These are phyloP conservation scores for Porosira glacialis DNA, from an alignment of 352 stramenopile genomes.

Conservation along the genomic window DNA sequence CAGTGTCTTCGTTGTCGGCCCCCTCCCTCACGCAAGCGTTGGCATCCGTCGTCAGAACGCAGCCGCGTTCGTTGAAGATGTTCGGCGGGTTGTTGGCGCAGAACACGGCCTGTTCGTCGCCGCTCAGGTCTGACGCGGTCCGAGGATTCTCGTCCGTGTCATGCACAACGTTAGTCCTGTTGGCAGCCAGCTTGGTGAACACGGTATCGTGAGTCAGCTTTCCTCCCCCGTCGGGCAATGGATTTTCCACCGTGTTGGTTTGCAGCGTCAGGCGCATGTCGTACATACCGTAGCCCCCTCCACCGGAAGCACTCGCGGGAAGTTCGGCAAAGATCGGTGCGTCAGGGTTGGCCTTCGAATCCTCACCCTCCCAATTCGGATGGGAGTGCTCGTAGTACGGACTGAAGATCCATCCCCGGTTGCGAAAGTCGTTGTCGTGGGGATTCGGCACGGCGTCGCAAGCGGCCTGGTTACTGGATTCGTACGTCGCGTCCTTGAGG, in stretches of 20 bases:
- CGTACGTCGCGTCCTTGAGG: conserved; percentile 43
- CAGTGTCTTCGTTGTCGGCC: conserved; percentile 15
- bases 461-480: conserved; percentile 39
- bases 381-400: too few species aligned
- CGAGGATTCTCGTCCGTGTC: conserved; percentile 41
- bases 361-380: too few species aligned
- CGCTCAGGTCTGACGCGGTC: conserved; percentile 9
- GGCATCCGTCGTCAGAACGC: conserved; percentile 13
- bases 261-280: too few species aligned
- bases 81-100: conserved; percentile 38
- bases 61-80: conserved; percentile 44
- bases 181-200: conserved; percentile 5
- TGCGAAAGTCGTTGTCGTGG: too few species aligned
- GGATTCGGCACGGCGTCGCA: conserved; percentile 21
- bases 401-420: too few species aligned
- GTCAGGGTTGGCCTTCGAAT: too few species aligned
- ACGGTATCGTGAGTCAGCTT: not conserved
- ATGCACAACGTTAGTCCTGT: conserved; percentile 1
- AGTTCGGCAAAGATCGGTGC: too few species aligned
- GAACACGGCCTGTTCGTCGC: conserved; percentile 36
- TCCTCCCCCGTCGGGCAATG: too few species aligned
- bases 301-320: too few species aligned
- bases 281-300: too few species aligned
- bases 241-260: too few species aligned
- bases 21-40: conserved; percentile 37